phyloP scores from a whole-genome alignment of 1,284 basidiomycete genomes.

The Sphaerobolus stellatus region DNA sequence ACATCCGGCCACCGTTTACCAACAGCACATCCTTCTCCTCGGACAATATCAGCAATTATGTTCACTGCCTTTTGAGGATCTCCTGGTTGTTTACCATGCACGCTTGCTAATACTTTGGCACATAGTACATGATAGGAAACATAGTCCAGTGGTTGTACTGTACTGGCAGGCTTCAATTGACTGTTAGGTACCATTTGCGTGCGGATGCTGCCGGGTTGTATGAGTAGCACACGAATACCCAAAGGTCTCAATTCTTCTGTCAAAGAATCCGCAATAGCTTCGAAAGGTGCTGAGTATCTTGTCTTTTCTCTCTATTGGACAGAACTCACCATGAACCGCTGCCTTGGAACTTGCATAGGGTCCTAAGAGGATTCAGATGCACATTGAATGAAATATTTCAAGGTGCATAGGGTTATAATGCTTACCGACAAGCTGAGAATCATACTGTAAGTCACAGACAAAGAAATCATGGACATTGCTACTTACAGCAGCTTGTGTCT shows the following conservation, averaged over 20 bases:
- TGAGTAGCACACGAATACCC: constrained; percentile 26
- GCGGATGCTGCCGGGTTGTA: constrained; percentile 33
- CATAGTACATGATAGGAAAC: background rate
- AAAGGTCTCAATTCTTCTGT: constrained; percentile 27
- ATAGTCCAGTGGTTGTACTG: constrained; percentile 2
- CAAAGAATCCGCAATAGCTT: constrained; percentile 31
- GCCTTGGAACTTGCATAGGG: constrained; percentile 32
- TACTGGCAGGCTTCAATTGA: constrained; percentile 6
- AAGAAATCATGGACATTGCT: background rate
- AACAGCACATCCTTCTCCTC: constrained; percentile 27
- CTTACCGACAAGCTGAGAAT: constrained; percentile 10
- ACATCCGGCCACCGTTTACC: constrained; percentile 28
- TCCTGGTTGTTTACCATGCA: constrained; percentile 32
- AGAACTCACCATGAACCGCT: constrained; percentile 37
- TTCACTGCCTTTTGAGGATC: constrained; percentile 31
- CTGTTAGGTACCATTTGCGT: constrained; percentile 19
- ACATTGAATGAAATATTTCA: background rate
- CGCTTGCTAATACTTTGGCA: constrained; percentile 25
- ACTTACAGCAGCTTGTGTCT: constrained; percentile 47
- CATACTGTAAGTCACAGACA: background rate
- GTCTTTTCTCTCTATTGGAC: background rate
- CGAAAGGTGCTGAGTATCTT: background rate
- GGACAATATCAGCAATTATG: constrained; percentile 32
- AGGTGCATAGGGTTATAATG: background rate
- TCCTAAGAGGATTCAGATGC: constrained; percentile 14